Evolutionary conservation across 2,329 filamentous ascomycete genomes (phyloP).

Genomic region (Elsinoe batatas): DNA sequence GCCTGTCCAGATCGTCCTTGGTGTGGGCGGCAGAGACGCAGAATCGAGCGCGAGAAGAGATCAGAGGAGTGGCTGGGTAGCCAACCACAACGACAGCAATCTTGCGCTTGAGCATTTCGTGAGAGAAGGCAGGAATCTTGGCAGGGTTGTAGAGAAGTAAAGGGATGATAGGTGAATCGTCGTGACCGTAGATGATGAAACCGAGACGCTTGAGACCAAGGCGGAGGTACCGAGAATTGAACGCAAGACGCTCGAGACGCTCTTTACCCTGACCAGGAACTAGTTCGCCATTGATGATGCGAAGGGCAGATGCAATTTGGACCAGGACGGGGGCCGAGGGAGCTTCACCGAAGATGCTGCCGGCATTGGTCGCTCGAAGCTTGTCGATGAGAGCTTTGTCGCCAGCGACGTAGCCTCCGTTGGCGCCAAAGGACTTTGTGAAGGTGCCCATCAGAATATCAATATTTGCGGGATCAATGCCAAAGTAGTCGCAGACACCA

Average conservation of each 20-base stretch:
- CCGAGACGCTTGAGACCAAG: conserved; percentile 93
- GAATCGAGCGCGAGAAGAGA: conserved; percentile 89
- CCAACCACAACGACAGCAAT: conserved; percentile 96
- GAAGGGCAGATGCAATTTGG: conserved; percentile 79
- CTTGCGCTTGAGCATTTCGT: conserved; percentile 96
- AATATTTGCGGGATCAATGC: conserved; percentile 74
- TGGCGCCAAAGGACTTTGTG: conserved; percentile 97
- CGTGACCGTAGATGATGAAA: conserved; percentile 93
- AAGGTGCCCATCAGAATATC: conserved; percentile 97
- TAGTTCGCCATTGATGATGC: conserved; percentile 81
- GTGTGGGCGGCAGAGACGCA: conserved; percentile 94
- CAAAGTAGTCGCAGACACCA: conserved; percentile 96
- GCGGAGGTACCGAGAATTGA: conserved; percentile 97
- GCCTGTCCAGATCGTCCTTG: conserved; percentile 90
- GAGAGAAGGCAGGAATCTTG: conserved; percentile 96
- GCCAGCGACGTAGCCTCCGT: conserved; percentile 87
- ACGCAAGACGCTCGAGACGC: conserved; percentile 86
- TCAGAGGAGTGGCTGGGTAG: conserved; percentile 90
- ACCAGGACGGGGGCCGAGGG: conserved; percentile 79
- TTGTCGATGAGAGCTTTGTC: conserved; percentile 90
- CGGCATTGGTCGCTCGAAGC: conserved; percentile 74
- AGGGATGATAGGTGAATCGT: conserved; percentile 95
- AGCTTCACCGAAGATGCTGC: conserved; percentile 76
- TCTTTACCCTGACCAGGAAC: conserved; percentile 88
- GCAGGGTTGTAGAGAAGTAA: conserved; percentile 94